A percentile compares a stretch with the other conserved stretches of the same genome.
Evolutionary conservation across 208 protist species (phyloP).

Genomic region (Crithidia brevicula): DNA sequence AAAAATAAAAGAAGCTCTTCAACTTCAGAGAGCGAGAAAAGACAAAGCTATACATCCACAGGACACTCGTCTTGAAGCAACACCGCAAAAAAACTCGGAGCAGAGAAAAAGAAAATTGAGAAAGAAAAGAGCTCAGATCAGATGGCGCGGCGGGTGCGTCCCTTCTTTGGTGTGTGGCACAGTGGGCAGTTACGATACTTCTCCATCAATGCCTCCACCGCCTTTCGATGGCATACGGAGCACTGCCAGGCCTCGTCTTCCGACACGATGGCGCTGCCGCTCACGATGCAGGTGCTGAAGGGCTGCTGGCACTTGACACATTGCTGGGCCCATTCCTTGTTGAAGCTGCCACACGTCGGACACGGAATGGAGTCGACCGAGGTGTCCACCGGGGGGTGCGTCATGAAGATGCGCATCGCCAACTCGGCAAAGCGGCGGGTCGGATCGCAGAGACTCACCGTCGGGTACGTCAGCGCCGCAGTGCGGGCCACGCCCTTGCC

Average conservation of each 20-base stretch:
- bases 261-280: slow-evolving; percentile 75
- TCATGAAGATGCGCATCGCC: slow-evolving; percentile 92
- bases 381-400: slow-evolving; percentile 84
- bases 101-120: too few species aligned
- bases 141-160: slow-evolving; percentile 36
- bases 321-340: slow-evolving; percentile 89
- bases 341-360: slow-evolving; percentile 81
- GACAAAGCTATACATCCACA: slow-evolving; percentile 3
- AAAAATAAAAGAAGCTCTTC: slow-evolving; percentile 15
- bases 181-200: slow-evolving; percentile 90
- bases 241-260: slow-evolving; percentile 84
- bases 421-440: slow-evolving; percentile 88
- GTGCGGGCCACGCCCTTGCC: slow-evolving; percentile 52
- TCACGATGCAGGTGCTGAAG: slow-evolving; percentile 90
- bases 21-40: slow-evolving; percentile 8
- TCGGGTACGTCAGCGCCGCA: slow-evolving; percentile 67
- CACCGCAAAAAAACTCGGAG: too few species aligned
- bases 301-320: slow-evolving; percentile 86
- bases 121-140: slow-evolving; percentile 2
- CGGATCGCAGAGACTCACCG: slow-evolving; percentile 73
- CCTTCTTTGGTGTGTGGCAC: slow-evolving; percentile 87
- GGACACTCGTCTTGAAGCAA: neutral
- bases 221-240: slow-evolving; percentile 81
- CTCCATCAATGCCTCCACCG: slow-evolving; percentile 76
- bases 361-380: slow-evolving; percentile 79